Evolutionary conservation across 176 grass and related monocot species (phyloP), one percentile per base, ranked within the genome.

Genomic region (Musa itinerans): DNA sequence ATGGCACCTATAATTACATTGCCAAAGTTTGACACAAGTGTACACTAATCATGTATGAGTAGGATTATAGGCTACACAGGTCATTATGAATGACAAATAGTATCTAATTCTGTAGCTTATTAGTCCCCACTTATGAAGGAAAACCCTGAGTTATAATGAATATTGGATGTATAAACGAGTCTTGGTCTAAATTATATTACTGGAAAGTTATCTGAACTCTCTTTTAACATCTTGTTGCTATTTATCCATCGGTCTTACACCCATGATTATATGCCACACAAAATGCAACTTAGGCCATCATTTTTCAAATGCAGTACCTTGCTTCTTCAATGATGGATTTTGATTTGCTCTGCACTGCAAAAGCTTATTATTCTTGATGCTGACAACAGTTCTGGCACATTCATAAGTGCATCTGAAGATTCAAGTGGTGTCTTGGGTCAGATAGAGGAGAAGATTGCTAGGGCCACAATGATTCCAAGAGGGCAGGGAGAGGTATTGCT

Each of bases 361-460:
- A 63, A 50, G 13, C 16, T 22, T 64, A 15, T 70, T 49, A 27
- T 57, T 50, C 54, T 58, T 79, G 50, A 59, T 53, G 8, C 12
- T 53, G 43, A 58, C 69, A 81, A 86, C 84, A 99, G 95, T 87
- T 99, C 95, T 51, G 95, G 95, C 65, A 89, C 95, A 84, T 99
- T 99, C 85, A 79, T 99, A 19, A 84, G 84, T 86, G 86, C 88
- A 66, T 71, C 80, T 78, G 88, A 99, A 83, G 95, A 99, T 84
- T 77, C 88, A 82, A 94, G 73, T 84, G 78, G 86, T 78, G 75
- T 84, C 17, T 83, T 99, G 74, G 86, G 51, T 63, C 83, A 93
- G 67, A 81, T 99, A 64, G 95, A 99, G 86, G 84, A 74, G 16
- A 91, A 94, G 71, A 94, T 99, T 81, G 95, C 95, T 71, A 99